phyloP scores from a whole-genome alignment of 306 rosid species.

The Quercus cerris region DNA sequence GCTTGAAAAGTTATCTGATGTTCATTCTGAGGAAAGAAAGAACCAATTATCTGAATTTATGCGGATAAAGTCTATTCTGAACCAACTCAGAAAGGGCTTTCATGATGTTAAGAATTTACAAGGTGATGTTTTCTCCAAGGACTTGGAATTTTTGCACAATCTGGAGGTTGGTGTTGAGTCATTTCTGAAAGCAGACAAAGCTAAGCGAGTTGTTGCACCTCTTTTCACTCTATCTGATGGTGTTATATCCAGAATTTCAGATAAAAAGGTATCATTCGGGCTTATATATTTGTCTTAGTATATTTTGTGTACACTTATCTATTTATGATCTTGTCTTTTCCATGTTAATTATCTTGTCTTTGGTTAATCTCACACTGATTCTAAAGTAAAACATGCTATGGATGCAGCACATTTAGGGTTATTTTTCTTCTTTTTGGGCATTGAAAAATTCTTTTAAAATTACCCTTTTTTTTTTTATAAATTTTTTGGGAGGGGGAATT shows the following conservation, averaged over 20 bases:
- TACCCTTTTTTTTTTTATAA: not conserved
- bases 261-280: slow-evolving; percentile 52
- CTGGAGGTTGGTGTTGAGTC: slow-evolving; percentile 59
- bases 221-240: slow-evolving; percentile 29
- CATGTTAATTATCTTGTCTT: not conserved
- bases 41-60: slow-evolving; percentile 53
- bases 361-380: not conserved
- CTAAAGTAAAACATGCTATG: not conserved
- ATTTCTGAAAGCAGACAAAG: slow-evolving; percentile 42
- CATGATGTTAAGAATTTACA: slow-evolving; percentile 51
- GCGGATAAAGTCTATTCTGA: slow-evolving; percentile 60
- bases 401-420: not conserved
- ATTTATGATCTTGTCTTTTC: not conserved
- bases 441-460: not conserved
- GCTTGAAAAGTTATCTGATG: slow-evolving; percentile 59
- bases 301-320: not conserved
- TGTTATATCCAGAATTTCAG: slow-evolving; percentile 29
- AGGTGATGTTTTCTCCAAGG: slow-evolving; percentile 42
- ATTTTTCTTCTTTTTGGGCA: not conserved
- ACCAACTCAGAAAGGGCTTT: slow-evolving; percentile 59
- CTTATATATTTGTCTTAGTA: not conserved
- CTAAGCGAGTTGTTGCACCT: slow-evolving; percentile 36
- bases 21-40: slow-evolving; percentile 49
- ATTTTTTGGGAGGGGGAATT: too few species aligned
- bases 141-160: slow-evolving; percentile 56